Evolutionary conservation across 768 basidiomycete genomes (phyloP).

Genomic region (Trametes villosa): DNA sequence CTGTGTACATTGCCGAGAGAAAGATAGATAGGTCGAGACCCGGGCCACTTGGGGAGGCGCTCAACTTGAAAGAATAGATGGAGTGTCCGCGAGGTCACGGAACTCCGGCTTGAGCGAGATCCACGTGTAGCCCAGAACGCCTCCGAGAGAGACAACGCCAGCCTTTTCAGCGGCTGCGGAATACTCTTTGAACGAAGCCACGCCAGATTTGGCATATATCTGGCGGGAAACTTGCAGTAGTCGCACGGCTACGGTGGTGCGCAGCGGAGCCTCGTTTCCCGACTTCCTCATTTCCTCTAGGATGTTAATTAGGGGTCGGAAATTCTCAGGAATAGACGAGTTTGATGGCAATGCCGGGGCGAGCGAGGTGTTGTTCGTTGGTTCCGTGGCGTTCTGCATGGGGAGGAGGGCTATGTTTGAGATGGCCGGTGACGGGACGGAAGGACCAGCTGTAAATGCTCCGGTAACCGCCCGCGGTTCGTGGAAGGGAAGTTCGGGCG

Average conservation of each 20-base stretch:
- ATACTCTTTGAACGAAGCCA: constrained; percentile 26
- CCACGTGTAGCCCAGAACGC: constrained; percentile 1
- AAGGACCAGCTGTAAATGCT: no score
- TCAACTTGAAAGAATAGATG: not conserved
- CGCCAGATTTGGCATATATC: constrained; percentile 18
- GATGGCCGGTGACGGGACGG: no score
- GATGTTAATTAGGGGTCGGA: constrained; percentile 9
- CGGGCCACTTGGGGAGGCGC: no score
- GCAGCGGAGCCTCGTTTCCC: not conserved
- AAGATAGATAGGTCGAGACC: no score
- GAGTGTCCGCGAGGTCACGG: not conserved
- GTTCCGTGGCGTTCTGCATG: no score
- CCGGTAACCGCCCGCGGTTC: no score
- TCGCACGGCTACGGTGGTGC: not conserved
- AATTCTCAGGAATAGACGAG: not conserved
- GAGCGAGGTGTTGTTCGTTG: no score
- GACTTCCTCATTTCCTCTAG: not conserved
- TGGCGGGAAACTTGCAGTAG: not conserved
- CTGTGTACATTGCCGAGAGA: not conserved
- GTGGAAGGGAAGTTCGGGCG: no score
- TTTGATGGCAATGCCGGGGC: not conserved
- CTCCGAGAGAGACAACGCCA: constrained; percentile 15
- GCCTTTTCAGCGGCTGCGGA: constrained; percentile 24
- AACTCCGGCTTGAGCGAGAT: constrained; percentile 8
- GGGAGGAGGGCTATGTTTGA: no score